These are phyloP conservation scores for Cladosporium sp. DNA, from an alignment of 2,329 filamentous ascomycete species.

Conservation along the genomic window DNA sequence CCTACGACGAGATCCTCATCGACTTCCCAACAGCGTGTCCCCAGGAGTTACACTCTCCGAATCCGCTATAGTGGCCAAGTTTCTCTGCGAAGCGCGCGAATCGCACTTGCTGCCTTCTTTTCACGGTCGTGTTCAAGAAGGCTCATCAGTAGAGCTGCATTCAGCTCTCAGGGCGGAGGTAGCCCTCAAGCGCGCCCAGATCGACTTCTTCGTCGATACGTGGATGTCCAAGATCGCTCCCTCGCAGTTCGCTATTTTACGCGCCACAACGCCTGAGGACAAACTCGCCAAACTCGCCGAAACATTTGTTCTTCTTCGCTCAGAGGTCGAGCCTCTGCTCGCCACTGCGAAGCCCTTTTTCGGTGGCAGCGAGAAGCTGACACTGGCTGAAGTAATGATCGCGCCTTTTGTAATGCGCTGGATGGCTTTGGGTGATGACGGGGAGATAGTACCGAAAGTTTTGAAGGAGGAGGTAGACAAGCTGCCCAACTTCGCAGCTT, in stretches of 20 bases:
- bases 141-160: slow-evolving; percentile 45
- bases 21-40: slow-evolving; percentile 65
- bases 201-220: slow-evolving; percentile 68
- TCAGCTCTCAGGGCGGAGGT: too few species aligned
- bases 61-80: slow-evolving; percentile 67
- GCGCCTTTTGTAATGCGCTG: too few species aligned
- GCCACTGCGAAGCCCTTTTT: slow-evolving; percentile 41
- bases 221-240: slow-evolving; percentile 58
- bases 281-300: slow-evolving; percentile 49
- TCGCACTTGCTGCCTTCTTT: slow-evolving; percentile 58
- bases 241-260: slow-evolving; percentile 43
- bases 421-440: neutral
- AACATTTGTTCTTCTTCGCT: slow-evolving; percentile 51
- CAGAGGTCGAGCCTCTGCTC: slow-evolving; percentile 70
- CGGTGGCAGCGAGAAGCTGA: slow-evolving; percentile 48
- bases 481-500: too few species aligned
- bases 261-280: slow-evolving; percentile 46
- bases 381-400: slow-evolving; percentile 62
- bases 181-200: slow-evolving; percentile 61
- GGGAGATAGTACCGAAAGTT: neutral
- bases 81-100: slow-evolving; percentile 68
- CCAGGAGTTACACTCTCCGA: slow-evolving; percentile 66
- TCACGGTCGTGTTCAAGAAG: slow-evolving; percentile 53
- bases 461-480: too few species aligned
- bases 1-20: slow-evolving; percentile 44